These are phyloP conservation scores for Trametes sp. DNA, from an alignment of 1,284 basidiomycete genomes.

Conservation along the genomic window DNA sequence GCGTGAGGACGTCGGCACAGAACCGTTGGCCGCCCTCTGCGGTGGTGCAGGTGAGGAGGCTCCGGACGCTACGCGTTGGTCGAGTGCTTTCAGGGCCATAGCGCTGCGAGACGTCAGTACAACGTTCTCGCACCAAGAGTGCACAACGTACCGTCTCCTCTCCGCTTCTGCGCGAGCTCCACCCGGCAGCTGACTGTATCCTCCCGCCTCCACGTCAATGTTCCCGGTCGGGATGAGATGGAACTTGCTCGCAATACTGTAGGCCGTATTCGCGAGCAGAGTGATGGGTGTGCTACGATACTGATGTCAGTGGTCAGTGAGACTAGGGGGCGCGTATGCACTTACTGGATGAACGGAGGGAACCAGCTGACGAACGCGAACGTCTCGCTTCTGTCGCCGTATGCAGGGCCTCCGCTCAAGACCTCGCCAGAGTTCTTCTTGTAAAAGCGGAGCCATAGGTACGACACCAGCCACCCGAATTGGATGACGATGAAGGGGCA, in stretches of 20 bases:
- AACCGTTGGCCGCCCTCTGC: conserved; percentile 47
- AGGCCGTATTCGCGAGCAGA: conserved; percentile 72
- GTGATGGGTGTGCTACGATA: conserved; percentile 67
- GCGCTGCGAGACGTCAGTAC: conserved; percentile 59
- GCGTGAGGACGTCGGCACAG: conserved; percentile 25
- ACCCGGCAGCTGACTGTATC: conserved; percentile 81
- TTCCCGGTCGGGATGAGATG: conserved; percentile 77
- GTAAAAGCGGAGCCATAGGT: conserved; percentile 97
- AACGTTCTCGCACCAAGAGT: conserved; percentile 11
- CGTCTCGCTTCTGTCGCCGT: conserved; percentile 95
- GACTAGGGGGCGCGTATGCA: conserved; percentile 41
- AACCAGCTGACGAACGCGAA: conserved; percentile 98
- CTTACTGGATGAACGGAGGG: conserved; percentile 91
- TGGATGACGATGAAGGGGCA: conserved; percentile 97
- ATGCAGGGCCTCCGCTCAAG: conserved; percentile 64
- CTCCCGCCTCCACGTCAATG: conserved; percentile 74
- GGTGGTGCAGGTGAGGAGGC: conserved; percentile 51
- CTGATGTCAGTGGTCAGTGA: background rate
- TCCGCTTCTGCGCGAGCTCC: conserved; percentile 94
- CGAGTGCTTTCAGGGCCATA: conserved; percentile 94
- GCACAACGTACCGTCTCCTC: conserved; percentile 74
- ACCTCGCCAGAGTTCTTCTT: conserved; percentile 78
- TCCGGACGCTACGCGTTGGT: conserved; percentile 82
- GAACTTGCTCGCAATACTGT: conserved; percentile 76
- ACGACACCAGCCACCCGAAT: conserved; percentile 96